Evolutionary conservation across 2,329 filamentous ascomycete species (phyloP).

Genomic region (Aspergillus carbonarius): DNA sequence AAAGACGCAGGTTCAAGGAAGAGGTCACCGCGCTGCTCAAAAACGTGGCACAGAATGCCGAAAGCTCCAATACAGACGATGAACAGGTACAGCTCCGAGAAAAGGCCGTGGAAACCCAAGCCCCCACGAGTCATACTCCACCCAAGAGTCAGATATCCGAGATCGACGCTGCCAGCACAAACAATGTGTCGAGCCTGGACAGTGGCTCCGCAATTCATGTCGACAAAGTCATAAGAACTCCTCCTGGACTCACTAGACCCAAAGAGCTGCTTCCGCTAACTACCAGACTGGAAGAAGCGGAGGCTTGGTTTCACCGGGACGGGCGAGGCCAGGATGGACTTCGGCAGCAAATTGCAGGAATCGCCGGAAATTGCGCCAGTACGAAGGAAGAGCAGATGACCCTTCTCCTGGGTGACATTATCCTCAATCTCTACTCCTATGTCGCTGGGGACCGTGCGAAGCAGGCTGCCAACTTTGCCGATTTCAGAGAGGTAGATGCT

Average conservation of each 20-base stretch:
- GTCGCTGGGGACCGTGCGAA: constrained; percentile 6
- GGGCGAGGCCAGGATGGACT: constrained; percentile 15
- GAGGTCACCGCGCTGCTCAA: constrained; percentile 10
- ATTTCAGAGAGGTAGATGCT: constrained; percentile 15
- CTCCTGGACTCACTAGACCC: constrained; percentile 20
- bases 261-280: neutral
- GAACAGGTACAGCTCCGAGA: neutral
- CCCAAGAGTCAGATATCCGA: neutral
- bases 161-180: neutral
- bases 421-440: constrained; percentile 24
- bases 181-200: neutral
- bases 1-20: constrained; percentile 7
- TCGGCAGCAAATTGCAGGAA: constrained; percentile 19
- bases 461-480: constrained; percentile 16
- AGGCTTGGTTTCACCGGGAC: constrained; percentile 27
- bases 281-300: constrained; percentile 13
- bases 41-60: neutral
- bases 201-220: neutral
- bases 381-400: constrained; percentile 17
- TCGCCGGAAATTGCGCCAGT: constrained; percentile 14
- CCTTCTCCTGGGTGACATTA: constrained; percentile 21
- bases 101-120: neutral
- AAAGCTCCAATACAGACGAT: constrained; percentile 1
- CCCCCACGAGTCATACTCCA: neutral
- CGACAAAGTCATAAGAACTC: constrained; percentile 1